These are phyloP conservation scores for Sporobolomyces pararoseus DNA, from an alignment of 768 basidiomycete species.

Conservation along the genomic window DNA sequence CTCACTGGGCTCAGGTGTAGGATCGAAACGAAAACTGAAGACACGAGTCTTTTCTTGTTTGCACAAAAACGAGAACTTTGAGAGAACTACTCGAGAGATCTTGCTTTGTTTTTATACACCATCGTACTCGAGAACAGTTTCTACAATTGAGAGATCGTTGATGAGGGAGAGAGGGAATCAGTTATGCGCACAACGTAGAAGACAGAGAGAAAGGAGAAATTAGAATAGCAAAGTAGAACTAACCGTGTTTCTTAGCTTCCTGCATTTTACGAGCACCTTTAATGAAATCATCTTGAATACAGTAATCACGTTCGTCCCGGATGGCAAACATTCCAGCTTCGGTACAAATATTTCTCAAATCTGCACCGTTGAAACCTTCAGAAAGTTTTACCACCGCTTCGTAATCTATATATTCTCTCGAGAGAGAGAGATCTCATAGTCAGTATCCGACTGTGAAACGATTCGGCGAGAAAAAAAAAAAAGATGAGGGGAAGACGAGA, in stretches of 20 bases:
- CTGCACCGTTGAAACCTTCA: conserved; percentile 93
- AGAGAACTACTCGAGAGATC: too few relatives aligned
- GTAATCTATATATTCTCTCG: conserved; percentile 55
- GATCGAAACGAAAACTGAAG: too few relatives aligned
- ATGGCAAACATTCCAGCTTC: conserved; percentile 90
- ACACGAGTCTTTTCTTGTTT: too few relatives aligned
- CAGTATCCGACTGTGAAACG: background rate
- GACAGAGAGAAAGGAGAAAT: background rate
- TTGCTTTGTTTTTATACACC: conserved; percentile 7
- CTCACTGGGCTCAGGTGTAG: too few relatives aligned
- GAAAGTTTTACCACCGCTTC: conserved; percentile 96
- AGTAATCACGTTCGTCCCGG: conserved; percentile 83
- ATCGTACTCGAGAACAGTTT: conserved; percentile 33
- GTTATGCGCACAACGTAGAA: background rate
- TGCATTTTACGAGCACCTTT: conserved; percentile 93
- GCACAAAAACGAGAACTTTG: too few relatives aligned
- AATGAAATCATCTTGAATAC: conserved; percentile 89
- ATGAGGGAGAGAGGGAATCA: background rate
- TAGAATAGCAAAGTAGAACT: too few relatives aligned
- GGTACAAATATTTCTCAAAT: conserved; percentile 73
- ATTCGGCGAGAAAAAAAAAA: background rate
- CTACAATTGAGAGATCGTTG: too few relatives aligned
- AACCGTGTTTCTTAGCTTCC: conserved; percentile 57
- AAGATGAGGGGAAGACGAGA: background rate
- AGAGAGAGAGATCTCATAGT: too few relatives aligned